Evolutionary conservation across 2,329 filamentous ascomycete genomes (phyloP), one percentile per base, ranked within the genome.

Genomic region (Didymella arachidicola): DNA sequence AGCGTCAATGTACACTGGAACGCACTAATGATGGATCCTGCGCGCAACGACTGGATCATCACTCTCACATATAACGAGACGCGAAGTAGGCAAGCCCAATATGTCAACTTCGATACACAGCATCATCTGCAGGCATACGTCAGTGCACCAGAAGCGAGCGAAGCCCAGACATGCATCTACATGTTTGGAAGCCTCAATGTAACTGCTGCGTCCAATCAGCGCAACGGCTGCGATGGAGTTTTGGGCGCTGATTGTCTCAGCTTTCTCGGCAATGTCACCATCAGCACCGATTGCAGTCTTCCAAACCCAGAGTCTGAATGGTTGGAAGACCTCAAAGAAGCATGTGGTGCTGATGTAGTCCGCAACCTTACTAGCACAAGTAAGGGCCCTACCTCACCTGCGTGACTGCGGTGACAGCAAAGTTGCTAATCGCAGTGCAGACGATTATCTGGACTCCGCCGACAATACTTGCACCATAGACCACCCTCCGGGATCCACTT

Each of bases 11-110:
- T 59, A 16, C 56, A 59, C 18, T 59, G 56, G 56, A 51, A 39
- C 34, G 56, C 56, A 51, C 45, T 59, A 1, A 59, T 59, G 56
- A 59, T 59, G 56, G 56, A 59, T 11, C 56, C 56, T 42, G 14
- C 46, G 16, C 45, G 41, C 25, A 59, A 59, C 10, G 56, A 59
- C 29, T 59, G 56, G 56, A 51, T 26, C 1, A 39, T 59, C 32
- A 46, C 56, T 10, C 56, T 59, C 22, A 59, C 50, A 1, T 59
- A 53, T 27, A 54, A 54, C 5, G 56, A 54, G 14, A 54, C 34
- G 22, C 56, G 50, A 14, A 44, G 19, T 26, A 25, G 7, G 10
- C 34, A 30, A 42, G 45, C 26, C 41, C 56, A 11, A 11, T 25
- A 7, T 45, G 45, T 34, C 44, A n/a, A 2, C 8, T 43, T n/a